phyloP scores from a whole-genome alignment of 768 basidiomycete genomes.

The Termitomyces sp. region DNA sequence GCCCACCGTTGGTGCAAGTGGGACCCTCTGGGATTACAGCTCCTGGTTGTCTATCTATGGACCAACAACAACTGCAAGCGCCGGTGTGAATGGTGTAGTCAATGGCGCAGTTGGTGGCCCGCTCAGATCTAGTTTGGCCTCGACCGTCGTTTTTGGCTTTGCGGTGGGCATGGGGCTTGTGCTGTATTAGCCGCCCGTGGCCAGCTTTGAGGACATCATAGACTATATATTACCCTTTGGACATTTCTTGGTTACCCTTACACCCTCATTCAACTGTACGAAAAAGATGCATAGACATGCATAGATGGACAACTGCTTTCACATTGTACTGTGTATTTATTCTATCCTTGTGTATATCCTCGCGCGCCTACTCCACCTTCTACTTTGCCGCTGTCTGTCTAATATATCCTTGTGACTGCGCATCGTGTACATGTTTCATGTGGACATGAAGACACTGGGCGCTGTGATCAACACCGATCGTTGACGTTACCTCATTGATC shows the following conservation, averaged over 20 bases:
- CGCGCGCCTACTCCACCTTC: not conserved
- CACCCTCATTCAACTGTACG: not conserved
- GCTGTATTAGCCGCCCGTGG: not conserved
- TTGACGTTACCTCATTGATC: not conserved
- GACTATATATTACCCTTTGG: not conserved
- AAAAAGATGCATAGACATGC: not conserved
- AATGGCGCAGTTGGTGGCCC: not conserved
- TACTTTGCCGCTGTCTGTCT: not conserved
- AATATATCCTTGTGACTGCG: not conserved
- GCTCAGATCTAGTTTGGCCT: not conserved
- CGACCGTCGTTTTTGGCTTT: conserved; percentile 1
- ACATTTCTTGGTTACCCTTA: not conserved
- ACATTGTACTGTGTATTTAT: conserved; percentile 2
- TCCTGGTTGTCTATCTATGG: conserved; percentile 31
- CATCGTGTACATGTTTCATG: not conserved
- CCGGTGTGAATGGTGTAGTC: conserved; percentile 1
- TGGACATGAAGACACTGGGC: not conserved
- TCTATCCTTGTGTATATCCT: not conserved
- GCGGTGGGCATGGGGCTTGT: conserved; percentile 4
- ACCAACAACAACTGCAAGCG: conserved; percentile 16
- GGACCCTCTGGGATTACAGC: conserved; percentile 35
- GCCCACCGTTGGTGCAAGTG: conserved; percentile 23
- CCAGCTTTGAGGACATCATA: not conserved
- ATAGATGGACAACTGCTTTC: not conserved
- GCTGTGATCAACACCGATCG: not conserved